Percentiles rank a stretch among this genome's conserved stretches.
These are phyloP conservation scores for Phytophthora vignae DNA, from an alignment of 352 stramenopile species.

Conservation along the genomic window DNA sequence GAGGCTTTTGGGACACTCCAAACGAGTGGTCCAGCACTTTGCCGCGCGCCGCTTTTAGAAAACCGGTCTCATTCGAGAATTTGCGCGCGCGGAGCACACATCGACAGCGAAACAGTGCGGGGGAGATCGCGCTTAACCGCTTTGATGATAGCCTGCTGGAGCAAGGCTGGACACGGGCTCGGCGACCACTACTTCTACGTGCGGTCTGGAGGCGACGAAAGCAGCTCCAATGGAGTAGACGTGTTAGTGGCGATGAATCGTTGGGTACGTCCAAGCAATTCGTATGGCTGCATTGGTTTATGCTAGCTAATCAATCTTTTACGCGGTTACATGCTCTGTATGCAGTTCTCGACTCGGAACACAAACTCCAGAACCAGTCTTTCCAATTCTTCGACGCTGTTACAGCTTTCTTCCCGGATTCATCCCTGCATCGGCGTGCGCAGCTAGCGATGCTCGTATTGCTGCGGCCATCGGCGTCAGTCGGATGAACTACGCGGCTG, in stretches of 20 bases:
- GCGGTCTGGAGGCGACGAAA: too few relatives aligned
- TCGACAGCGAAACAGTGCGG: too few relatives aligned
- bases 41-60: too few relatives aligned
- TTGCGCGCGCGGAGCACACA: too few relatives aligned
- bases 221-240: neutral
- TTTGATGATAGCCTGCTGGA: too few relatives aligned
- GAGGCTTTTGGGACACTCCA: too few relatives aligned
- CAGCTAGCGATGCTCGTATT: conserved; percentile 2
- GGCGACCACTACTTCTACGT: conserved; percentile 7
- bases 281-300: neutral
- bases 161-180: conserved; percentile 7
- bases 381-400: too few relatives aligned
- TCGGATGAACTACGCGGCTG: neutral
- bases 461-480: conserved; percentile 2
- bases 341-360: neutral
- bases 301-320: too few relatives aligned
- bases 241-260: conserved; percentile 4
- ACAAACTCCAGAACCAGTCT: too few relatives aligned
- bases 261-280: conserved; percentile 10
- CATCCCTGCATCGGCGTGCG: neutral
- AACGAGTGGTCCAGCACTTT: too few relatives aligned
- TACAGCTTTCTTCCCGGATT: neutral
- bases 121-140: too few relatives aligned
- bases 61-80: too few relatives aligned
- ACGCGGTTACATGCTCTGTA: neutral